Base-by-base conservation (phyloP, 257 asterid genomes). In the Lycium barbarum region DNA sequence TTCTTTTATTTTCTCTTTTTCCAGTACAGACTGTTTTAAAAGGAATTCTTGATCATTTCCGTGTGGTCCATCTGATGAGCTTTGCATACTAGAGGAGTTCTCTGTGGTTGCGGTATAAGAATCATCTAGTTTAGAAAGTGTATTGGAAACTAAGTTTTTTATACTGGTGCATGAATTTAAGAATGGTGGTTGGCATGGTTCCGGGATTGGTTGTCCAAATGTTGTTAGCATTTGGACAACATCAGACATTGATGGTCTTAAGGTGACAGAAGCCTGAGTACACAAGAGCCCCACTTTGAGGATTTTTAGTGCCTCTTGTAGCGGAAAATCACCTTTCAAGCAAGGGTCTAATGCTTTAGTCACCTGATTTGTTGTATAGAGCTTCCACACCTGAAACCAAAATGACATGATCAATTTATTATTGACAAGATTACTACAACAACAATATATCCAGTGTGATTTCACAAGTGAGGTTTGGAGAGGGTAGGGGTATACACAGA, bases 241-340 rank as follows among this genome's bases (percentile, higher is more conserved):
- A 22, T 84, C 49, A 4, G 49, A 49, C 70, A 84, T 49, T 17
- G 84, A 62, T 36, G 87, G 84, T 63, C 84, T 73, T 49, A 79
- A 45, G 11, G 26, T 10, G 3, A 78, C 57, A 18, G 59, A 76
- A 55, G 82, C 87, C 15, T 63, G 70, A 33, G 70, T 61, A 47
- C 87, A 84, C 36, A 84, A 26, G 2, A 84, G 70, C 22, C 68
- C 87, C 47, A 63, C 73, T 76, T 76, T 74, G 12, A 78, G 8
- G 40, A 26, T 51, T 14, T 68, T 36, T 33, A 17, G 11, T 68
- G 11, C 22, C 78, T 68, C 51, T 0, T 68, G 20, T 70, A 11
- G 20, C 7, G 54, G 26, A n/a, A 74, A 59, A 40, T 18, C 13
- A 6, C 35, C 55, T 47, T 57, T 36, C 12, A 84, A 20, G 35